Evolutionary conservation across 2,329 filamentous ascomycete species (phyloP), one percentile per base, ranked within the genome.

Genomic region (Diaporthe destruens): DNA sequence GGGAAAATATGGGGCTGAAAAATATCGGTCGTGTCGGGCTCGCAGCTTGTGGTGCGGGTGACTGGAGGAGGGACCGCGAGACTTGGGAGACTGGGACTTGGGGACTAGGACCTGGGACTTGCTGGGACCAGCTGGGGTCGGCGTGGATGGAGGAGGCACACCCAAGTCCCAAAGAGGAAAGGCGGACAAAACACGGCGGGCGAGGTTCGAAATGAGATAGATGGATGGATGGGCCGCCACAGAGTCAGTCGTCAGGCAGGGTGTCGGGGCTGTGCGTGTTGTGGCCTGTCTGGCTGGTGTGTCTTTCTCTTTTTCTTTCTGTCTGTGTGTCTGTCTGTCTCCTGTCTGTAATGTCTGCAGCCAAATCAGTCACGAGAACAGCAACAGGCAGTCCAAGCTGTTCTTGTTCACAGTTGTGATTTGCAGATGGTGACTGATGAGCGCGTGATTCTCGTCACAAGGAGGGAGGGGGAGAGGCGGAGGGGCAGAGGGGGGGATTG

Each of bases 1-100:
- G 66, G 57, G 65, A 53, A 72, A 72, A 57, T 72, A 74, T 74
- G 72, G 70, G 72, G 72, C 70, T 70, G 70, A 72, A 72, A 74
- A 74, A 74, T 73, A 74, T 73, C 73, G 73, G 71, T 69, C 49
- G 44, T 54, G 57, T 44, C 29, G 32, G 59, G 57, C n/a, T 14
- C 9, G 57, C 14, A 18, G 16, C 39, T 42, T 6, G 14, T 14
- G 34, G 34, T 29, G 57, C 32, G 42, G 59, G 12, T 36, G 44
- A 51, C 61, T 51, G 32, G 61, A 32, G 9, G 16, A 23, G 44
- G 44, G 54, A 49, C 47, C 29, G 66, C 9, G 66, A 34, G 25
- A 36, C 61, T 65, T 65, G 42, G 44, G 47, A 61, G 66, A 69
- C 66, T 57, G 66, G 55, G 32, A 36, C 54, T 51, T 66, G 61